These are phyloP conservation scores for Neostapfia colusana DNA, from an alignment of 176 grass and related monocot species.

Conservation along the genomic window DNA sequence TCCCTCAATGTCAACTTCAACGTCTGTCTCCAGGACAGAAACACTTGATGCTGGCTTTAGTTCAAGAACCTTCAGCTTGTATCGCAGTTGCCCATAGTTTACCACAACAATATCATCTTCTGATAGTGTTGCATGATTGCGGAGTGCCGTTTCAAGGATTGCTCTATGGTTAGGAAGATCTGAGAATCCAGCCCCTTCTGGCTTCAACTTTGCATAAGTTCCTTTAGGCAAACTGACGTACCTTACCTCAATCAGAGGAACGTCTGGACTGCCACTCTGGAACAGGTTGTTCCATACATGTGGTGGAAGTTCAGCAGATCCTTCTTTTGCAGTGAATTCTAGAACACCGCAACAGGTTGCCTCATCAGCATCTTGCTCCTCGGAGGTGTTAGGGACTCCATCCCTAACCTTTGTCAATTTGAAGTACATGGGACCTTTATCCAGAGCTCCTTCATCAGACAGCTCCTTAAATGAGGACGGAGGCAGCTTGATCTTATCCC, in stretches of 20 bases:
- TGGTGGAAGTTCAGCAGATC: slow-evolving; percentile 62
- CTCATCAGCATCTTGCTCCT: background rate
- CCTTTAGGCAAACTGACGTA: slow-evolving; percentile 88
- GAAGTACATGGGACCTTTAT: slow-evolving; percentile 98
- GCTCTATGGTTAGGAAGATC: slow-evolving; percentile 96
- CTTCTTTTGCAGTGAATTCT: slow-evolving; percentile 91
- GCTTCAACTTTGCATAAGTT: slow-evolving; percentile 86
- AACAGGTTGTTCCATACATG: slow-evolving; percentile 85
- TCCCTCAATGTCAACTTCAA: slow-evolving; percentile 91
- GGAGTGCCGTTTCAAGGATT: slow-evolving; percentile 86
- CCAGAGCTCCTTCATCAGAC: slow-evolving; percentile 51
- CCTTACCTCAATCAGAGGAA: slow-evolving; percentile 69
- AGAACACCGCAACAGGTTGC: slow-evolving; percentile 75
- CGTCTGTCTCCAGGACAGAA: slow-evolving; percentile 93
- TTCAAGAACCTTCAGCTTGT: slow-evolving; percentile 81
- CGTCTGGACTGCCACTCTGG: slow-evolving; percentile 45
- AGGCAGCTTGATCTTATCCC: slow-evolving; percentile 93
- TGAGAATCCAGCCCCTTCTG: slow-evolving; percentile 70
- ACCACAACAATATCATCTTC: slow-evolving; percentile 70
- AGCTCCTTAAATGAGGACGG: slow-evolving; percentile 66
- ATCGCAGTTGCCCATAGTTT: slow-evolving; percentile 64
- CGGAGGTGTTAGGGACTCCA: slow-evolving; percentile 11
- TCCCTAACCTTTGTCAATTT: slow-evolving; percentile 65
- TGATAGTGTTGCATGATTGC: slow-evolving; percentile 83
- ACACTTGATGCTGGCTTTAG: slow-evolving; percentile 82